Evolutionary conservation across 768 basidiomycete genomes (phyloP).

Genomic region (Lentinula aciculospora): DNA sequence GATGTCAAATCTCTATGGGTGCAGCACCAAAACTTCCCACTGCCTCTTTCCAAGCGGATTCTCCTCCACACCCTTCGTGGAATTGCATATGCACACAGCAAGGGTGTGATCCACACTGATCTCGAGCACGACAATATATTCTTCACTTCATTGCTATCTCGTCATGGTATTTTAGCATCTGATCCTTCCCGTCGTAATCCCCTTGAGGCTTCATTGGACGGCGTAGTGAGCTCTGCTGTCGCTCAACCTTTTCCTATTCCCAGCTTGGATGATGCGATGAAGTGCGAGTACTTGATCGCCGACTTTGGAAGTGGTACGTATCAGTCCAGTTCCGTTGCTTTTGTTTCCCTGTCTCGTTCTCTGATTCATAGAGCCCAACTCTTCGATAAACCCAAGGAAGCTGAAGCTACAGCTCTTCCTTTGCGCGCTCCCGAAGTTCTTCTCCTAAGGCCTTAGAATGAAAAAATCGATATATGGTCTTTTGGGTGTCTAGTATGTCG

Average conservation of each 20-base stretch:
- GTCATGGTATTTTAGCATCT: background rate
- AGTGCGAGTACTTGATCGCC: constrained; percentile 1
- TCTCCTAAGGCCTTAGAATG: constrained; percentile 9
- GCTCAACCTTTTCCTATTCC: constrained; percentile 11
- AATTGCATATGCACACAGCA: constrained; percentile 9
- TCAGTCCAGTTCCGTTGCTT: background rate
- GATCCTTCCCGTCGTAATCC: constrained; percentile 8
- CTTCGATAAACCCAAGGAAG: background rate
- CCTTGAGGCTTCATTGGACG: constrained; percentile 6
- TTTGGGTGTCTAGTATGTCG: constrained; percentile 14
- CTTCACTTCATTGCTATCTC: background rate
- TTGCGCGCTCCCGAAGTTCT: constrained; percentile 13
- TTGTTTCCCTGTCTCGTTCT: background rate
- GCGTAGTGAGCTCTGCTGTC: constrained; percentile 6
- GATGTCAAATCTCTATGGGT: constrained; percentile 7
- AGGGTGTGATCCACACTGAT: constrained; percentile 11
- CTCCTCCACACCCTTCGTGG: constrained; percentile 12
- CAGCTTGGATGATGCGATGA: constrained; percentile 5
- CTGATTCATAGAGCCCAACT: constrained; percentile 5
- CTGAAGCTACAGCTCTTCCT: background rate
- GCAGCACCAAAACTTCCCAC: constrained; percentile 1
- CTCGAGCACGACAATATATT: constrained; percentile 13
- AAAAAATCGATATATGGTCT: constrained; percentile 14
- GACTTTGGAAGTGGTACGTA: constrained; percentile 13
- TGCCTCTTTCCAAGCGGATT: constrained; percentile 8